Evolutionary conservation across 2,329 filamentous ascomycete species (phyloP).

Genomic region (Cytospora mali): DNA sequence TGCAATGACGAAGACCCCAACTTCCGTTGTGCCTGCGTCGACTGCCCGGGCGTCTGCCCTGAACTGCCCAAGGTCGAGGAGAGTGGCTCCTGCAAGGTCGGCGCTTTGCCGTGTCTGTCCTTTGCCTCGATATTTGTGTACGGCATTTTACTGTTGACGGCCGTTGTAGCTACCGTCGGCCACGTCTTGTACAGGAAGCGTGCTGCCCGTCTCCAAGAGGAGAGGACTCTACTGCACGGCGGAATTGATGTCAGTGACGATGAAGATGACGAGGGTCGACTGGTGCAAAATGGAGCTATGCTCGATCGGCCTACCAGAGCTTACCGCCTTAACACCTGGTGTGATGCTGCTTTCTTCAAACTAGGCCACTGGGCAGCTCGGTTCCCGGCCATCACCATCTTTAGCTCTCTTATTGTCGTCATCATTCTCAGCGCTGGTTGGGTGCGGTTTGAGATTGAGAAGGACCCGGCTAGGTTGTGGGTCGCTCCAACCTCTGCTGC

Average conservation of each 20-base stretch:
- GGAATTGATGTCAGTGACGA: conserved; percentile 77
- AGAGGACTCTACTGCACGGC: conserved; percentile 77
- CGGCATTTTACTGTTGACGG: conserved; percentile 68
- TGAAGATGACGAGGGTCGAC: conserved; percentile 82
- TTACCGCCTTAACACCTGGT: conserved; percentile 82
- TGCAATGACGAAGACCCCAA: conserved; percentile 88
- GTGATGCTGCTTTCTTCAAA: conserved; percentile 77
- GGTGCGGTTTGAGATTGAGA: conserved; percentile 87
- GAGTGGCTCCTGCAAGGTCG: conserved; percentile 76
- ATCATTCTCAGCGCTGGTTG: conserved; percentile 82
- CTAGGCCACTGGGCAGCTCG: conserved; percentile 80
- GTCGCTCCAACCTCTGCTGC: conserved; percentile 92
- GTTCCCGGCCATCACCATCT: conserved; percentile 84
- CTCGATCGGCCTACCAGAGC: conserved; percentile 76
- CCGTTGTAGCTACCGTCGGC: conserved; percentile 68
- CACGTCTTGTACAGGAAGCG: conserved; percentile 77
- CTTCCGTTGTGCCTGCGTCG: conserved; percentile 90
- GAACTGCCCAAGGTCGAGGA: conserved; percentile 75
- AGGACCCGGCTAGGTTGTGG: conserved; percentile 89
- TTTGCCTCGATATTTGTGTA: conserved; percentile 92
- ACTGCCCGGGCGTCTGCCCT: conserved; percentile 86
- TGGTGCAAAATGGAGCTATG: conserved; percentile 75
- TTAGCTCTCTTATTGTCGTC: conserved; percentile 73
- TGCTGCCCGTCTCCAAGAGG: conserved; percentile 73
- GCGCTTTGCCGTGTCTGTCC: conserved; percentile 86